phyloP scores from a whole-genome alignment of 768 basidiomycete genomes.

The Lactarius akahatsu region DNA sequence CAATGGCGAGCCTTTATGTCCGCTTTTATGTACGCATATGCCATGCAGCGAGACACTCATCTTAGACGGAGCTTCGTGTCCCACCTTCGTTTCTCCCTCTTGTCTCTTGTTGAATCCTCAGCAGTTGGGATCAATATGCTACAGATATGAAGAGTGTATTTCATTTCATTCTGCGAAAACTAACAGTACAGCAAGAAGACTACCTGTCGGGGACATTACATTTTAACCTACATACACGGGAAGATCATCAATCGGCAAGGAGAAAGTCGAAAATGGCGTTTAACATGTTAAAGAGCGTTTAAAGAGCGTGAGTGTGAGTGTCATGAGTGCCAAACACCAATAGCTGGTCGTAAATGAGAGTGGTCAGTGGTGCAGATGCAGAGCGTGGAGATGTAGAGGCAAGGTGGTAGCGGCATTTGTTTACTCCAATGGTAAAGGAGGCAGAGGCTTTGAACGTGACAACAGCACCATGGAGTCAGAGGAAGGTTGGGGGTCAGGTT shows the following conservation, averaged over 20 bases:
- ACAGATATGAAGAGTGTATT: not conserved
- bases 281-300: conserved; percentile 3
- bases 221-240: conserved; percentile 17
- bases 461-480: not conserved
- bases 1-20: conserved; percentile 29
- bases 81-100: not conserved
- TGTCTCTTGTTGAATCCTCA: not conserved
- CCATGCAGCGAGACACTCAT: conserved; percentile 23
- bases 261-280: conserved; percentile 1
- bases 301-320: conserved; percentile 14
- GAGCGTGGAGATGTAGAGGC: not conserved
- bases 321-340: conserved; percentile 6
- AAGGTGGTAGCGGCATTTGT: not conserved
- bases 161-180: conserved; percentile 3
- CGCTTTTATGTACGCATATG: conserved; percentile 30
- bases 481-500: not conserved
- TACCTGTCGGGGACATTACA: not conserved
- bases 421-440: not conserved
- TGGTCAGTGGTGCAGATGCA: conserved; percentile 13
- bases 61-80: not conserved
- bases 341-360: conserved; percentile 16
- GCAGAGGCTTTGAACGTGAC: not conserved
- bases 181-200: conserved; percentile 2
- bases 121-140: not conserved
- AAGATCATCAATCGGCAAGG: not conserved